Evolutionary conservation across 768 basidiomycete genomes (phyloP).

Genomic region (Mycena rebaudengoi): DNA sequence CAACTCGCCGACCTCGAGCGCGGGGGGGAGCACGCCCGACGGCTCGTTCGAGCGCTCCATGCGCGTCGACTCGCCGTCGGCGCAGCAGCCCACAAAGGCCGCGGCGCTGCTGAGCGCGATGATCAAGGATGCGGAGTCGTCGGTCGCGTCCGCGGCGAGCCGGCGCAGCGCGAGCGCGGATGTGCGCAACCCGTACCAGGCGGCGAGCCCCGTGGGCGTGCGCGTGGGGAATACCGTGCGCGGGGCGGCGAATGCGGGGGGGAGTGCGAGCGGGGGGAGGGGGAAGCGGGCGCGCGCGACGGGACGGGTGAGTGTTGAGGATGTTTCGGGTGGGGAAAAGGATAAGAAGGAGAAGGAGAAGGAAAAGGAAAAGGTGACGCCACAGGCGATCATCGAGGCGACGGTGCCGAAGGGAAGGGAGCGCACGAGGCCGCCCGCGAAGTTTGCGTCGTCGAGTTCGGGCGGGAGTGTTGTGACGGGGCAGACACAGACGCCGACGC

Average conservation of each 20-base stretch:
- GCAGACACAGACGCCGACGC: too few species aligned
- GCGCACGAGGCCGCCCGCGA: slow-evolving; percentile 75
- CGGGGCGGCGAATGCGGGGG: slow-evolving; percentile 48
- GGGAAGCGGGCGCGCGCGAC: slow-evolving; percentile 54
- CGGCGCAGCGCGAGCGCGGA: slow-evolving; percentile 62
- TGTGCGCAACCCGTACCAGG: slow-evolving; percentile 82
- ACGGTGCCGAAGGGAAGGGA: slow-evolving; percentile 85
- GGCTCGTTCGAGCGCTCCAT: slow-evolving; percentile 46
- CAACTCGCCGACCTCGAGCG: too few species aligned
- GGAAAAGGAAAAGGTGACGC: slow-evolving; percentile 50
- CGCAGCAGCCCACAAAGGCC: slow-evolving; percentile 64
- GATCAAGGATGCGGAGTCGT: slow-evolving; percentile 75
- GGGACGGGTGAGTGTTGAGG: slow-evolving; percentile 45
- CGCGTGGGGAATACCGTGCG: slow-evolving; percentile 47
- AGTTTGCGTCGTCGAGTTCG: too few species aligned
- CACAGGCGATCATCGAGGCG: slow-evolving; percentile 79
- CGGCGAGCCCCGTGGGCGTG: slow-evolving; percentile 66
- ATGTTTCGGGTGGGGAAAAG: slow-evolving; percentile 37
- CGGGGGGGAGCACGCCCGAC: too few species aligned
- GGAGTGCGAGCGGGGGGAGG: too few species aligned
- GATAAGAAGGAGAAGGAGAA: slow-evolving; percentile 32
- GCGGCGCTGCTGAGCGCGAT: slow-evolving; percentile 75
- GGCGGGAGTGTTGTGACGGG: too few species aligned
- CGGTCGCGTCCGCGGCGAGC: too few species aligned
- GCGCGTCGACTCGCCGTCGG: slow-evolving; percentile 38